These are phyloP conservation scores for Xerocomus tenax DNA, from an alignment of 1,284 basidiomycete genomes.

Conservation along the genomic window DNA sequence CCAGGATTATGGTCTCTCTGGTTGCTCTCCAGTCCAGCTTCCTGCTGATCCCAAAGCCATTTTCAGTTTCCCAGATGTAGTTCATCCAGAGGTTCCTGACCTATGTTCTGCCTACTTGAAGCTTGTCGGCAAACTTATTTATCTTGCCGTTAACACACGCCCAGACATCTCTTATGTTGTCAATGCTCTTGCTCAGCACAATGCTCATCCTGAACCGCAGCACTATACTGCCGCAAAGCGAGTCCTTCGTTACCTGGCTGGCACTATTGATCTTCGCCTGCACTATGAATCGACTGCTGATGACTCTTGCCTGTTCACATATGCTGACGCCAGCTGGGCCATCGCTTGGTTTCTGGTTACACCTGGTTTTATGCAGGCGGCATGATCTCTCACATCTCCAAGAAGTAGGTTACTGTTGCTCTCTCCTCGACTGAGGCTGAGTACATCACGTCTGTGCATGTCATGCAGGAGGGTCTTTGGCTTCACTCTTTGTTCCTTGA, in stretches of 20 bases:
- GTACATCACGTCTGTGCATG: neutral
- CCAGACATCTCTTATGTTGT: conserved; percentile 1
- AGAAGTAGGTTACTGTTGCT: neutral
- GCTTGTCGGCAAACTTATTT: neutral
- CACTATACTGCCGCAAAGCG: conserved; percentile 1
- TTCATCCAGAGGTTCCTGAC: neutral
- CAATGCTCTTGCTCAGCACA: neutral
- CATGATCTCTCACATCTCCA: neutral
- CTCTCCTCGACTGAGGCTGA: neutral
- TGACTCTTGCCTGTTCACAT: neutral
- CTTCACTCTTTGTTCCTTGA: neutral
- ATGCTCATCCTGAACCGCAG: neutral
- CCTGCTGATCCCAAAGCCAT: neutral
- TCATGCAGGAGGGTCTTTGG: neutral
- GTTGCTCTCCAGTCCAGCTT: neutral
- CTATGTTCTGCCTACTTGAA: neutral
- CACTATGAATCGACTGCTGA: neutral
- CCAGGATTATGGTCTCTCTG: neutral
- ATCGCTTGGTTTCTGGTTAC: neutral
- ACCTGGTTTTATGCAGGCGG: neutral
- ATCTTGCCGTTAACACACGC: neutral
- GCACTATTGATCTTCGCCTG: neutral
- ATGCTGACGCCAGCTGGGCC: neutral
- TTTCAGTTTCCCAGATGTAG: neutral
- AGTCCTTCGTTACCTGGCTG: neutral